Evolutionary conservation across 2,329 filamentous ascomycete species (phyloP), one percentile per base, ranked within the genome.

Genomic region (Hymenoscyphus linearis): DNA sequence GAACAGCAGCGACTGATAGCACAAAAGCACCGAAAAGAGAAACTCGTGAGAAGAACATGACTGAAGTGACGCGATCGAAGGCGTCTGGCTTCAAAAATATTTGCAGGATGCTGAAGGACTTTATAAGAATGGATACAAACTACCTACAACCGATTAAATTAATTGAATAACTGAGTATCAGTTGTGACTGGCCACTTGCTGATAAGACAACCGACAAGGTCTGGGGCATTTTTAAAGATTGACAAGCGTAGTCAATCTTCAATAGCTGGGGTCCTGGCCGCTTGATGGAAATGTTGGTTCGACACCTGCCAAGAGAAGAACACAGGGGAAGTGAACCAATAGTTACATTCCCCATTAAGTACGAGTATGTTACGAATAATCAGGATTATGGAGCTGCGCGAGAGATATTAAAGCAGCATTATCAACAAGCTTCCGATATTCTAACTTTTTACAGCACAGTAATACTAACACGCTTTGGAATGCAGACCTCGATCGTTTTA

Each of bases 1-100:
- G 65, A 34, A 58, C 57, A 7, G 62, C 66, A 31, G 40, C 52
- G 54, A 55, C 62, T 31, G 59, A 57, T 25, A 57, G 57, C 59
- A 58, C 63, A 31, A 66, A 52, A 40, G 53, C 57, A 58, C 58
- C 27, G n/a, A 66, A 9, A n/a, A 65, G n/a, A 44, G 57, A 47
- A 10, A 62, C 55, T n/a, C 52, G 36, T 14, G 60, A 60, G 59
- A 68, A 64, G 52, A 62, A 57, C 67, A 69, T 67, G 27, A 26
- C 64, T 22, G 26, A 50, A 18, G 26, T 27, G 25, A 31, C 54
- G 55, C n/a, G 26, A 52, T 26, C 47, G 18, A 25, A 22, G 52
- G 7, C 18, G 7, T 31, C 31, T 55, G 52, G 27, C 34, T 9
- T 55, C 31, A 27, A 22, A 22, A 13, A 27, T 18, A n/a, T 22